Percentiles rank a stretch among this genome's conserved stretches.
phyloP scores from a whole-genome alignment of 1,284 basidiomycete genomes.

The Pseudozyma sp. region DNA sequence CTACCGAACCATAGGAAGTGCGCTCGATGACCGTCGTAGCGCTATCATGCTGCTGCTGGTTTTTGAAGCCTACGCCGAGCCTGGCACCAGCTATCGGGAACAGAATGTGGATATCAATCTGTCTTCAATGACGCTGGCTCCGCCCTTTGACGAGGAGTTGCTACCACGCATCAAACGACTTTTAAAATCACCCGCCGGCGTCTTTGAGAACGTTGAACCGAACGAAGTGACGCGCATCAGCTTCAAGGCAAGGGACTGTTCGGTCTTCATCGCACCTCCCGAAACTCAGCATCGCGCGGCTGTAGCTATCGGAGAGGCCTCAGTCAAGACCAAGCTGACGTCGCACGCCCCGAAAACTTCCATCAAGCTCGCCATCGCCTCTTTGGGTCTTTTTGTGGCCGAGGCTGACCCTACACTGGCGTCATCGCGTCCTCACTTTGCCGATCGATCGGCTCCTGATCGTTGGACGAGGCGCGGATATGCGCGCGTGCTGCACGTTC shows the following conservation, averaged over 20 bases:
- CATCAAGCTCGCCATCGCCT: constrained; percentile 36
- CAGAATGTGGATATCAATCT: constrained; percentile 77
- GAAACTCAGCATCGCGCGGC: constrained; percentile 25
- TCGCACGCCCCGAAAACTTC: constrained; percentile 52
- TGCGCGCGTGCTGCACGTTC: constrained; percentile 67
- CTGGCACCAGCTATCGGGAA: constrained; percentile 81
- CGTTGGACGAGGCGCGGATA: constrained; percentile 40
- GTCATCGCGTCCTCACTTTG: neutral
- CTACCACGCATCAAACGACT: constrained; percentile 77
- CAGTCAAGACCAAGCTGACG: constrained; percentile 52
- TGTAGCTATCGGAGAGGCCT: constrained; percentile 48
- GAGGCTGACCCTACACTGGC: constrained; percentile 5
- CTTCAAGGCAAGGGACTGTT: constrained; percentile 43
- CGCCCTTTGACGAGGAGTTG: constrained; percentile 78
- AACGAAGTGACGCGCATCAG: constrained; percentile 83
- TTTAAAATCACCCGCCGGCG: constrained; percentile 86
- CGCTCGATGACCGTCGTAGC: constrained; percentile 34
- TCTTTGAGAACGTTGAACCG: constrained; percentile 92
- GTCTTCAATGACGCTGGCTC: constrained; percentile 76
- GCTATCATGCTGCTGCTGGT: constrained; percentile 74
- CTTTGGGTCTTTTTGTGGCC: constrained; percentile 37
- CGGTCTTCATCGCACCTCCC: constrained; percentile 34
- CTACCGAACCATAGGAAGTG: constrained; percentile 30
- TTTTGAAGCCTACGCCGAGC: constrained; percentile 77
- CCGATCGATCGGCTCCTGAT: constrained; percentile 20